These are phyloP conservation scores for Verticillium nonalfalfae DNA, from an alignment of 2,329 filamentous ascomycete species.

Conservation along the genomic window DNA sequence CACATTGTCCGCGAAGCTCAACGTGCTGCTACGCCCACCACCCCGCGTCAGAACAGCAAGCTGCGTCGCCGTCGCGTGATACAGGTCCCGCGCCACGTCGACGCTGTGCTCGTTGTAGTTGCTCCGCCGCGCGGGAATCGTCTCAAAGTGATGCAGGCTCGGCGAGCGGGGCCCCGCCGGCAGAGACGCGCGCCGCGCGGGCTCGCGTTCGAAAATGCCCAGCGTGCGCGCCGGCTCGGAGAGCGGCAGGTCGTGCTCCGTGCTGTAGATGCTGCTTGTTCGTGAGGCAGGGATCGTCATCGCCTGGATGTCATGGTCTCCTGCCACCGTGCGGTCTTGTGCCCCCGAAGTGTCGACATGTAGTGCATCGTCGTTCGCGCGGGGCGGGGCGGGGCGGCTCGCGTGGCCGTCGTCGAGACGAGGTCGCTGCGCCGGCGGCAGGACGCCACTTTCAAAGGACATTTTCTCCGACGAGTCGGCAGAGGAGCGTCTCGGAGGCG, in stretches of 20 bases:
- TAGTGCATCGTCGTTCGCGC: neutral
- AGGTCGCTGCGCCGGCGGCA: neutral
- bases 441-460: constrained; percentile 5
- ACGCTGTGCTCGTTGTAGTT: constrained; percentile 11
- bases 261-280: constrained; percentile 1
- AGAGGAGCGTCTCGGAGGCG: neutral
- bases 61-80: constrained; percentile 16
- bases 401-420: neutral
- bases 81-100: constrained; percentile 14
- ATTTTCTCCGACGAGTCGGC: neutral
- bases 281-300: constrained; percentile 1
- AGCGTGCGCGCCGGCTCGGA: constrained; percentile 8
- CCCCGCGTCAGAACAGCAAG: constrained; percentile 10
- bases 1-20: constrained; percentile 10
- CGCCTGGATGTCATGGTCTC: neutral
- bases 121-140: constrained; percentile 8
- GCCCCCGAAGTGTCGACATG: constrained; percentile 35
- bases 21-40: neutral
- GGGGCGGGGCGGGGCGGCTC: constrained; percentile 7
- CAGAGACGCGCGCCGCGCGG: constrained; percentile 8
- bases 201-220: constrained; percentile 6
- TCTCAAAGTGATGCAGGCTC: constrained; percentile 13
- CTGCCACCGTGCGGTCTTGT: constrained; percentile 19
- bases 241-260: neutral
- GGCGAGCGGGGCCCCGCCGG: constrained; percentile 7